Conservation (phyloP, 805 yeast species). For the Diddensiella caesifluorescens region DNA sequence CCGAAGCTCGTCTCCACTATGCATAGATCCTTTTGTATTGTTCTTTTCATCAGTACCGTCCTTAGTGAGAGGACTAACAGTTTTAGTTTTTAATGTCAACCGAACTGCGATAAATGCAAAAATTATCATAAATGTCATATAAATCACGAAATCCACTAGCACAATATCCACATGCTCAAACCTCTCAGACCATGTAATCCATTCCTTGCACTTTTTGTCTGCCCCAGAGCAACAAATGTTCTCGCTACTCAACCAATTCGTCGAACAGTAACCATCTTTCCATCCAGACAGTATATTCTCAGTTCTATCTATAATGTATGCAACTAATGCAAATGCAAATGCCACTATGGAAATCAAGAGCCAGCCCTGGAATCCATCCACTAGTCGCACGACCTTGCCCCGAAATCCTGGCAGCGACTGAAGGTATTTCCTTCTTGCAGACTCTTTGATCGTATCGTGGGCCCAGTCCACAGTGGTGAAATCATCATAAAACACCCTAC, state of each 20-base stretch:
- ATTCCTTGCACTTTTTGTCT: conserved; percentile 35
- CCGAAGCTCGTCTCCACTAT: neutral
- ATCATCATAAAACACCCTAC: conserved; percentile 43
- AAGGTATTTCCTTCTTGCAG: conserved; percentile 38
- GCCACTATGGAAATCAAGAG: conserved; percentile 43
- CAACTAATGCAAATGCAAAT: conserved; percentile 44
- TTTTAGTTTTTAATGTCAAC: conserved; percentile 44
- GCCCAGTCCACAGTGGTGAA: conserved; percentile 61
- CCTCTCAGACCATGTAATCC: conserved; percentile 43
- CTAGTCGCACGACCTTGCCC: conserved; percentile 30
- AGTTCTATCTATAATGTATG: conserved; percentile 43
- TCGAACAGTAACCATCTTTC: conserved; percentile 47
- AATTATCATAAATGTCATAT: conserved; percentile 35
- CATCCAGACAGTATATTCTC: conserved; percentile 47
- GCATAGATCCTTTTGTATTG: conserved; percentile 2
- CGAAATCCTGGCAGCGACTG: conserved; percentile 33
- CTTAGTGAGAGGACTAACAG: conserved; percentile 29
- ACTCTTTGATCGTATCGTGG: conserved; percentile 42
- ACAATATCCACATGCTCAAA: conserved; percentile 8
- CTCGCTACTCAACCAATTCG: conserved; percentile 42
- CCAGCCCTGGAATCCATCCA: conserved; percentile 45
- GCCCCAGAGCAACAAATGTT: conserved; percentile 37
- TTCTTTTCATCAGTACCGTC: neutral
- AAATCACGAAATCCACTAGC: conserved; percentile 22
- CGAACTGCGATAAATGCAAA: conserved; percentile 43